phyloP scores from a whole-genome alignment of 768 basidiomycete genomes.

The Lactarius indigo region DNA sequence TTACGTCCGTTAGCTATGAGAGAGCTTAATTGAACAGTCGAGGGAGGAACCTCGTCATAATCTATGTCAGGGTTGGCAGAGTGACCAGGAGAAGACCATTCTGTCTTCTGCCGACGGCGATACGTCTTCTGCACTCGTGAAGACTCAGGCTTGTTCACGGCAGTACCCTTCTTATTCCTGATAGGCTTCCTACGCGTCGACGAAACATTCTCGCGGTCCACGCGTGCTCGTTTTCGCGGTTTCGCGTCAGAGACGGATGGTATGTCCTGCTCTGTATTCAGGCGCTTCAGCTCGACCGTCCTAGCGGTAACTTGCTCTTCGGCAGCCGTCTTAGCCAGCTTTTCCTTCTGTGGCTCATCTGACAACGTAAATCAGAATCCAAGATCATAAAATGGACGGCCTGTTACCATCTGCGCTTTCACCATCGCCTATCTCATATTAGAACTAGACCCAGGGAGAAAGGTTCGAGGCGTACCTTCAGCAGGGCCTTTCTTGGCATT shows the following conservation, averaged over 20 bases:
- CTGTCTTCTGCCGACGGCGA: constrained; percentile 13
- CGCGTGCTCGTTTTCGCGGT: constrained; percentile 11
- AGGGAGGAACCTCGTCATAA: constrained; percentile 24
- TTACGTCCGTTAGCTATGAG: constrained; percentile 3
- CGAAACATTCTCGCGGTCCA: constrained; percentile 3
- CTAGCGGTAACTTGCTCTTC: background rate
- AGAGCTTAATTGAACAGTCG: background rate
- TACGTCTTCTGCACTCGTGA: constrained; percentile 21
- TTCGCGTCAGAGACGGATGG: background rate
- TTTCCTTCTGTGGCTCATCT: constrained; percentile 2
- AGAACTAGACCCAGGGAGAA: background rate
- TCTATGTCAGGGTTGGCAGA: constrained; percentile 11
- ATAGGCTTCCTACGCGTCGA: background rate
- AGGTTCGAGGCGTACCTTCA: background rate
- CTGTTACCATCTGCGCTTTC: background rate
- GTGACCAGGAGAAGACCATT: constrained; percentile 6
- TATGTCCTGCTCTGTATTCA: background rate
- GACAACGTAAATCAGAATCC: background rate
- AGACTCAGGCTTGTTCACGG: background rate
- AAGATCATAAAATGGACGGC: background rate
- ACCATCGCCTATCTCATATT: background rate
- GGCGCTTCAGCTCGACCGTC: background rate
- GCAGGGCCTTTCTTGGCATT: background rate
- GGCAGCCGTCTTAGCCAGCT: background rate
- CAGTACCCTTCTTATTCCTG: constrained; percentile 3